Base-by-base conservation (phyloP, 108 stramenopile species). In the Parietichytrium sp. region DNA sequence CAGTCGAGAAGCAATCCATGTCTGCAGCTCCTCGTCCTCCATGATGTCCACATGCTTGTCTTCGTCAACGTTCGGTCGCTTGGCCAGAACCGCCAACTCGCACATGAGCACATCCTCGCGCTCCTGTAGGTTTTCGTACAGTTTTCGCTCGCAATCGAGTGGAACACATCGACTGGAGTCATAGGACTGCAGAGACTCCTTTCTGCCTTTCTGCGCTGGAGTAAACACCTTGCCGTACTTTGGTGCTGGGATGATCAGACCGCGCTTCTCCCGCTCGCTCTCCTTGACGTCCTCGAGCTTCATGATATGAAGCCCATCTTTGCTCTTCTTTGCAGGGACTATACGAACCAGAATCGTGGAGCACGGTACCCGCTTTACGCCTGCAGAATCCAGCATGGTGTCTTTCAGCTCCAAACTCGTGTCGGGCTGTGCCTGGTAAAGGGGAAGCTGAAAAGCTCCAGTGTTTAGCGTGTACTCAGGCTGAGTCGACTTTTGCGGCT, bases 1-100 rank as follows among this genome's bases (percentile, higher is more conserved):
- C 15, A 72, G 42, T 6, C 61, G 29, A 2, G 36, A 45, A 0
- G 6, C 16, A 25, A 72, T 38, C 61, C 61, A 72, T 6, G 36
- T 42, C 13, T 72, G 61, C 33, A 72, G 15, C 20, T 72, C 61
- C 10, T 72, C 1, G 61, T 72, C 61, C 61, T 72, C 61, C 61
- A 72, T 72, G 10, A 72, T 42, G 45, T 72, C 61, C 10, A 72
- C 61, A 25, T 72, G 61, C 20, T 72, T 72, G 61, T 72, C 61
- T 27, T 72, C 61, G 16, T 10, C 42, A 25, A 72, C 61, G 0
- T 42, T 42, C 33, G 61, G 61, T 10, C 61, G 61, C 10, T 42
- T 33, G n/a, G 61, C 61, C 10, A 72, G 61, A 6, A 42, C 10
- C 10, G 20, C 33, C 61, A 72, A 45, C 20, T 72, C 61, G 29